These are phyloP conservation scores for Podila verticillata DNA, from an alignment of 192 early-diverging fungal species.

Conservation along the genomic window DNA sequence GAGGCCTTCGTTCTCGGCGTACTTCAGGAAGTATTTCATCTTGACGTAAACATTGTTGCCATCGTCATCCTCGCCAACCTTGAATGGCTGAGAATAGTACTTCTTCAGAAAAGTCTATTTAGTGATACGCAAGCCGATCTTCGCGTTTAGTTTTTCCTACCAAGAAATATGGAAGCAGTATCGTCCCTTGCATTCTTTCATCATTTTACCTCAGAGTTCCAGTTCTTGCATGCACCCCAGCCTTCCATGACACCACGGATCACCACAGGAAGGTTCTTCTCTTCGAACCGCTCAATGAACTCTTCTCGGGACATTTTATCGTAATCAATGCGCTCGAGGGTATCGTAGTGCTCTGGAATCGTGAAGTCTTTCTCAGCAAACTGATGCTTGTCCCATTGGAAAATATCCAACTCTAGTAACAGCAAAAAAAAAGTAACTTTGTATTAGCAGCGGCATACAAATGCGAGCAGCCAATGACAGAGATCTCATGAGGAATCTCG, in stretches of 20 bases:
- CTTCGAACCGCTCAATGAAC: constrained; percentile 68
- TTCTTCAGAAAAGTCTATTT: constrained; percentile 54
- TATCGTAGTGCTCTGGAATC: constrained; percentile 57
- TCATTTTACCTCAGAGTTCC: constrained; percentile 61
- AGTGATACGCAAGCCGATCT: too few relatives aligned
- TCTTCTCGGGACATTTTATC: constrained; percentile 61
- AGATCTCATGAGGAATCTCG: too few relatives aligned
- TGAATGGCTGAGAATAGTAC: constrained; percentile 75
- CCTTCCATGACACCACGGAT: constrained; percentile 62
- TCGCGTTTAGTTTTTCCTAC: too few relatives aligned
- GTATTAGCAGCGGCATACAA: neutral
- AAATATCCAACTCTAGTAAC: constrained; percentile 68
- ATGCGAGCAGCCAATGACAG: too few relatives aligned
- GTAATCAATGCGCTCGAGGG: constrained; percentile 64
- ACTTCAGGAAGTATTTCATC: constrained; percentile 70
- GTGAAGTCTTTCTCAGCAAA: constrained; percentile 62
- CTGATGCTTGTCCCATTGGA: constrained; percentile 64
- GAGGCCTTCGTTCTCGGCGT: constrained; percentile 55
- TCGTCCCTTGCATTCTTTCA: constrained; percentile 1
- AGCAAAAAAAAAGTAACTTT: neutral
- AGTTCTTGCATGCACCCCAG: constrained; percentile 66
- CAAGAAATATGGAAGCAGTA: neutral
- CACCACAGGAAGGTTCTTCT: constrained; percentile 65
- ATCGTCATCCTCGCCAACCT: constrained; percentile 84
- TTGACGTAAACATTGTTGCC: constrained; percentile 72